Conservation (phyloP, 139 green algal genomes). For the Pseudopediastrum boryanum region DNA sequence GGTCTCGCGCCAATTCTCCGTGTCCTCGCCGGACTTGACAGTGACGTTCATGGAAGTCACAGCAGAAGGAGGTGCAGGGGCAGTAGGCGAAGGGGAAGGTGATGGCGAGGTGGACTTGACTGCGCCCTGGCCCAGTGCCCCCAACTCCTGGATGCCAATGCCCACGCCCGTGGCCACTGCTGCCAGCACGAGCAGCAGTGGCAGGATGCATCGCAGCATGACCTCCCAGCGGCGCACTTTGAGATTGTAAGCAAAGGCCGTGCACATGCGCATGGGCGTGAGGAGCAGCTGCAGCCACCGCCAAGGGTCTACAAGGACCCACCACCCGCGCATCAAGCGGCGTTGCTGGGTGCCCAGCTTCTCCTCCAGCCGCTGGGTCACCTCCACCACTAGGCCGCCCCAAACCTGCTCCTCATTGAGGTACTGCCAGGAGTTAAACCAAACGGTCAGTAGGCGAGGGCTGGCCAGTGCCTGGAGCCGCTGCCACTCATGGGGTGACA, state of each 20-base stretch:
- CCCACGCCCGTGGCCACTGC: background rate
- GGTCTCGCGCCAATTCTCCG: no score
- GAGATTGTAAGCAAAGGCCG: background rate
- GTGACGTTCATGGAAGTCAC: no score
- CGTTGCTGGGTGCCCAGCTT: constrained; percentile 4
- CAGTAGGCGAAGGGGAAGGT: no score
- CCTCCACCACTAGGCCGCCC: constrained; percentile 8
- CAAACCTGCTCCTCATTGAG: constrained; percentile 6
- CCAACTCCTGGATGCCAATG: background rate
- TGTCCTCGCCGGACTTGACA: no score
- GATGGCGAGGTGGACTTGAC: no score
- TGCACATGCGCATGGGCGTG: background rate
- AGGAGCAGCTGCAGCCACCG: background rate
- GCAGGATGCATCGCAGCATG: background rate
- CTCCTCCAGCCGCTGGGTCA: constrained; percentile 16
- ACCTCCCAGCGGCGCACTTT: background rate
- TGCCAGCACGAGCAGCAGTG: background rate
- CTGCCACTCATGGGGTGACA: constrained; percentile 1
- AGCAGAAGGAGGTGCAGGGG: no score
- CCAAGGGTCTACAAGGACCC: no score
- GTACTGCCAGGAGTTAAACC: constrained; percentile 23
- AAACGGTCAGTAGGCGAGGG: constrained; percentile 5
- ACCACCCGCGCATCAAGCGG: background rate
- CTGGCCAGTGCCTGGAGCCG: constrained; percentile 3
- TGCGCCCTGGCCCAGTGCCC: background rate